Evolutionary conservation across 129 eudicot genomes (phyloP).

Genomic region (Calendula officinalis): DNA sequence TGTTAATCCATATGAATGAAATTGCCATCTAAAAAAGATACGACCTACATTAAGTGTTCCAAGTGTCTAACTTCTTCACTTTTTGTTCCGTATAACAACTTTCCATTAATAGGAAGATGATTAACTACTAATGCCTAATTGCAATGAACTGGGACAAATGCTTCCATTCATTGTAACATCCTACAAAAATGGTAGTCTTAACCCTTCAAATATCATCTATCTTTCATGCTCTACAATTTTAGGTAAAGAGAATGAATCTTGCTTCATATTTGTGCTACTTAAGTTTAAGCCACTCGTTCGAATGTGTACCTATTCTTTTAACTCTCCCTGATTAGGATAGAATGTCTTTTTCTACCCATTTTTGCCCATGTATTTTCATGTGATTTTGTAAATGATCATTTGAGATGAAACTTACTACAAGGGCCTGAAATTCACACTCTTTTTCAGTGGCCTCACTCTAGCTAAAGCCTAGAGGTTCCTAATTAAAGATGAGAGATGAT

Average conservation of each 20-base stretch:
- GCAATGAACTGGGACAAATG: slow-evolving; percentile 16
- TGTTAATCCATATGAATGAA: no score
- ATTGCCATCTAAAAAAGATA: no score
- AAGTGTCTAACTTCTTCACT: not conserved
- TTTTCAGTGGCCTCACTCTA: no score
- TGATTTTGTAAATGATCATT: not conserved
- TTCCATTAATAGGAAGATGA: slow-evolving; percentile 15
- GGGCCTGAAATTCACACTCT: no score
- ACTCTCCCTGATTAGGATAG: slow-evolving; percentile 1
- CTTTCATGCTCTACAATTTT: not conserved
- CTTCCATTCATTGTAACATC: slow-evolving; percentile 17
- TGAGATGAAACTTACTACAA: not conserved
- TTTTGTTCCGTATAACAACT: not conserved
- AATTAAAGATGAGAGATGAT: no score
- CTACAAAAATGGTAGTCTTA: not conserved
- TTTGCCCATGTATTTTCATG: slow-evolving; percentile 3
- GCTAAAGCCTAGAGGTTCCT: no score
- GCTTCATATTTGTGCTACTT: slow-evolving; percentile 14
- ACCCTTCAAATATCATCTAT: not conserved
- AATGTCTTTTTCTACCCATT: not conserved
- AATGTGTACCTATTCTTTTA: not conserved
- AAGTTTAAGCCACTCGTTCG: slow-evolving; percentile 9
- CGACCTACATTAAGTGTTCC: slow-evolving; percentile 11
- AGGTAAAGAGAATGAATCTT: slow-evolving; percentile 18
- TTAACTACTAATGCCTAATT: slow-evolving; percentile 12